Percentiles rank a stretch among this genome's conserved stretches.
These are phyloP conservation scores for Syzygium aromaticum DNA, from an alignment of 345 rosid genomes.

Conservation along the genomic window DNA sequence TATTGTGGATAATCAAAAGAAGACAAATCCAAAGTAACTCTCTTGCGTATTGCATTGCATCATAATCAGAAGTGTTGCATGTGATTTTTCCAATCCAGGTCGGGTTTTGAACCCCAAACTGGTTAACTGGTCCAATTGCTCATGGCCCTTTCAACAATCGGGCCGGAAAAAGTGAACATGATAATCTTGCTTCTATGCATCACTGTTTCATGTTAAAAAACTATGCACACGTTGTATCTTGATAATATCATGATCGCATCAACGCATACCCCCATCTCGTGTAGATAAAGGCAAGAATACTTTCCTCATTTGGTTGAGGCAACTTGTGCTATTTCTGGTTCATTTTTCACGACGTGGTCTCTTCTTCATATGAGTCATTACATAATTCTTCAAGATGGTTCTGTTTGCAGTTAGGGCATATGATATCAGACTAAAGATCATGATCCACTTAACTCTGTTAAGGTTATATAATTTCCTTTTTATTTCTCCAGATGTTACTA, in stretches of 20 bases:
- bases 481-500: background rate
- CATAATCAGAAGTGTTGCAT: background rate
- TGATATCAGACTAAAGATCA: background rate
- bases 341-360: background rate
- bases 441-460: background rate
- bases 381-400: too few species aligned
- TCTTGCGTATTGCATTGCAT: background rate
- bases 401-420: background rate
- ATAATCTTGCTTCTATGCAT: too few species aligned
- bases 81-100: background rate
- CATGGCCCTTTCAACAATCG: background rate
- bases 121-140: background rate
- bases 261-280: background rate
- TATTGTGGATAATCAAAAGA: slow-evolving; percentile 13
- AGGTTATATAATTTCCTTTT: background rate
- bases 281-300: background rate
- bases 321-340: too few species aligned
- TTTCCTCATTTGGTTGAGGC: background rate
- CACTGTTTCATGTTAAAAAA: background rate
- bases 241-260: too few species aligned
- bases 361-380: background rate
- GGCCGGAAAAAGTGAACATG: background rate
- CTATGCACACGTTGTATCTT: too few species aligned
- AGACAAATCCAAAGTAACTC: slow-evolving; percentile 2
- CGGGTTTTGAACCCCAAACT: background rate